Conservation (phyloP, 2,329 filamentous ascomycete genomes). For the Teratosphaeria viscida region DNA sequence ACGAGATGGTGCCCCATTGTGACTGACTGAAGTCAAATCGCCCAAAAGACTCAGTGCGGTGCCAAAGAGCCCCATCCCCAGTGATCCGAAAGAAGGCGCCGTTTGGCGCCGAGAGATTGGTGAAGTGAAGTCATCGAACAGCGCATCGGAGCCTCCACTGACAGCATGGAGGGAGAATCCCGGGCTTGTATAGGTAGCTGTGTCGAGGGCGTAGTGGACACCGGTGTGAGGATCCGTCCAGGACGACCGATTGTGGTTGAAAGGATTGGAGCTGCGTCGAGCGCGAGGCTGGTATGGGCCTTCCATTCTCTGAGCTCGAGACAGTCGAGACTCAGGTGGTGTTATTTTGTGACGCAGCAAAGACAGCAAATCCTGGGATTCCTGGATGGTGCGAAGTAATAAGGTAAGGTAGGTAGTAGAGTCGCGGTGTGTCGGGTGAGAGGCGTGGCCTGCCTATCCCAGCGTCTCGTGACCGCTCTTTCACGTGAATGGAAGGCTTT, state of each 20-base stretch:
- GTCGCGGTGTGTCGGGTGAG: background rate
- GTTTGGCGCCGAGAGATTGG: background rate
- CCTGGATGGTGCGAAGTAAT: background rate
- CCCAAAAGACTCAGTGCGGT: slow-evolving; percentile 18
- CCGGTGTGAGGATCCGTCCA: slow-evolving; percentile 17
- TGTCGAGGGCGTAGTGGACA: slow-evolving; percentile 18
- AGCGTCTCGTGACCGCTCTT: background rate
- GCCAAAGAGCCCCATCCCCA: slow-evolving; percentile 15
- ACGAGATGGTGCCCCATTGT: background rate
- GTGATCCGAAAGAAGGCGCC: background rate
- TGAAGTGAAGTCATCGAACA: slow-evolving; percentile 1
- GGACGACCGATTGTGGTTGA: slow-evolving; percentile 3
- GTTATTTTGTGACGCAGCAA: background rate
- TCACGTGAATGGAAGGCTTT: background rate
- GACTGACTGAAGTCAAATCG: slow-evolving; percentile 8
- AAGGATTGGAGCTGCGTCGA: background rate
- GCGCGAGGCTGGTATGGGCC: background rate
- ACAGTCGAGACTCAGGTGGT: background rate
- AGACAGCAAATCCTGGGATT: background rate
- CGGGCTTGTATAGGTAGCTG: slow-evolving; percentile 15
- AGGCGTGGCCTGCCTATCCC: background rate
- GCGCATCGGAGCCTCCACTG: slow-evolving; percentile 10
- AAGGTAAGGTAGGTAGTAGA: background rate
- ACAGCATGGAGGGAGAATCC: slow-evolving; percentile 17
- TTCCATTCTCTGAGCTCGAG: background rate